Evolutionary conservation across 805 yeast genomes (phyloP).

Genomic region (Clavispora asparagi): DNA sequence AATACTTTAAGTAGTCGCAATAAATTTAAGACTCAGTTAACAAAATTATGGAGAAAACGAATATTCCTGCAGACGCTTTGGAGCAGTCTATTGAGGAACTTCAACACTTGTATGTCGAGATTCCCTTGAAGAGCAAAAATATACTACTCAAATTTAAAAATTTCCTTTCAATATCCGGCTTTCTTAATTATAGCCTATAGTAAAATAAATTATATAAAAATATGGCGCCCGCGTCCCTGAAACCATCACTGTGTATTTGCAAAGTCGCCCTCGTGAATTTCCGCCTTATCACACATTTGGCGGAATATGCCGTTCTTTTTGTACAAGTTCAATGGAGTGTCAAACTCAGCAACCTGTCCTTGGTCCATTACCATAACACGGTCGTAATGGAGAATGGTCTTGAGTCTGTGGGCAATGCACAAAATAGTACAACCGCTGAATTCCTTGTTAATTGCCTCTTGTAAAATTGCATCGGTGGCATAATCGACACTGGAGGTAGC

Average conservation of each 20-base stretch:
- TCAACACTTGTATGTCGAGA: too few relatives aligned
- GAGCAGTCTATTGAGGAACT: too few relatives aligned
- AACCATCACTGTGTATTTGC: slow-evolving; percentile 26
- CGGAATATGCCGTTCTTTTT: slow-evolving; percentile 41
- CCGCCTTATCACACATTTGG: slow-evolving; percentile 38
- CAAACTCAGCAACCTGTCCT: slow-evolving; percentile 53
- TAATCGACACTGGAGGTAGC: slow-evolving; percentile 76
- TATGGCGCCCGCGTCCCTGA: slow-evolving; percentile 16
- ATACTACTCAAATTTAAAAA: too few relatives aligned
- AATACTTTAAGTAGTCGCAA: too few relatives aligned
- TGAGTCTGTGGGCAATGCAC: slow-evolving; percentile 69
- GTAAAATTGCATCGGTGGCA: slow-evolving; percentile 67
- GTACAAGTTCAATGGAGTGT: slow-evolving; percentile 46
- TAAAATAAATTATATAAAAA: too few relatives aligned
- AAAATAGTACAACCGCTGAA: slow-evolving; percentile 61
- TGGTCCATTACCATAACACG: slow-evolving; percentile 53
- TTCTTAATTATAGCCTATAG: too few relatives aligned
- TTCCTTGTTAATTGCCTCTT: slow-evolving; percentile 51
- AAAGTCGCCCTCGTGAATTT: too few relatives aligned
- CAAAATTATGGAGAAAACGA: too few relatives aligned
- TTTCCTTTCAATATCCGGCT: too few relatives aligned
- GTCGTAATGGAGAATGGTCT: slow-evolving; percentile 57
- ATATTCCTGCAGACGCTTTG: too few relatives aligned
- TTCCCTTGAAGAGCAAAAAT: too few relatives aligned
- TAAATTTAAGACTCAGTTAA: too few relatives aligned